Evolutionary conservation across 441 rosid species (phyloP).

Genomic region (Erysimum pusillum): DNA sequence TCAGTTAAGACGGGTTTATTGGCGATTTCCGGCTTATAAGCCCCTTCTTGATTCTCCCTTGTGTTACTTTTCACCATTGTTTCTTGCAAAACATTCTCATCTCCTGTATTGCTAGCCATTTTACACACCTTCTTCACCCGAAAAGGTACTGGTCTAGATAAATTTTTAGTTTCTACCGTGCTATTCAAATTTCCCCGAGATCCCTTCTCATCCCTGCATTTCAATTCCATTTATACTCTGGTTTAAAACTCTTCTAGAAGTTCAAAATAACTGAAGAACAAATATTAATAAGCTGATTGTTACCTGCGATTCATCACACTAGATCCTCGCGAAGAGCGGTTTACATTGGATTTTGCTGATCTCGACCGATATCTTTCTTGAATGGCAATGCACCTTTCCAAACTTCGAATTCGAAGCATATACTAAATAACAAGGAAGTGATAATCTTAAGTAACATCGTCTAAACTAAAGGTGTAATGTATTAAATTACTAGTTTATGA

Average conservation of each 20-base stretch:
- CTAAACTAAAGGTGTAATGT: background rate
- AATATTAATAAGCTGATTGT: background rate
- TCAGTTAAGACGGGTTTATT: conserved; percentile 40
- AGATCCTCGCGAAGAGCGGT: conserved; percentile 32
- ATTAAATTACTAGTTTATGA: background rate
- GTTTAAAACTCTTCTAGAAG: background rate
- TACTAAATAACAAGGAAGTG: conserved; percentile 48
- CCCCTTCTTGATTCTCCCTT: conserved; percentile 15
- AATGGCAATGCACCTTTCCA: conserved; percentile 57
- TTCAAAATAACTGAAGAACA: background rate
- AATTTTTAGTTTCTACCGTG: background rate
- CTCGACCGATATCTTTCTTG: conserved; percentile 47
- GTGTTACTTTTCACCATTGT: background rate
- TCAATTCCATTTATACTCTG: conserved; percentile 7
- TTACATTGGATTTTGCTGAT: background rate
- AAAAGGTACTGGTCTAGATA: background rate
- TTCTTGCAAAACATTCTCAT: background rate
- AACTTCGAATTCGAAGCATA: conserved; percentile 59
- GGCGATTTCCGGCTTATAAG: conserved; percentile 6
- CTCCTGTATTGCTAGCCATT: background rate
- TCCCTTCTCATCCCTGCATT: conserved; percentile 54
- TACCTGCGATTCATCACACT: conserved; percentile 51
- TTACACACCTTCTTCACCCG: background rate
- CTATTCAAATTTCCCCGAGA: background rate
- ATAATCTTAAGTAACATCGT: background rate